Percentiles rank a stretch among this genome's conserved stretches.
phyloP scores from a whole-genome alignment of 129 eudicot species.

The Helianthus annuus region DNA sequence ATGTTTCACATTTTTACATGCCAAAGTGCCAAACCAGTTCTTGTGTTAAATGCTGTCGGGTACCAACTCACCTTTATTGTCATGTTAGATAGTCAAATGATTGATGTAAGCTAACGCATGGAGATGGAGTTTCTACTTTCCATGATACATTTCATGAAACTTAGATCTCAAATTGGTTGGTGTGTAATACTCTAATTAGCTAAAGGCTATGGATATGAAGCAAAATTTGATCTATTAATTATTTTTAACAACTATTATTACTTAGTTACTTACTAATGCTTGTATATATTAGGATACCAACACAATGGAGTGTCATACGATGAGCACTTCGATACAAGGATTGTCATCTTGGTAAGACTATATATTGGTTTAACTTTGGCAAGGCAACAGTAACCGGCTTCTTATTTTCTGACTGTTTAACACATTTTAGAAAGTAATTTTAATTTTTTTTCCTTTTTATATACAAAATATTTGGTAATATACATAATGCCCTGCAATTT shows the following conservation, averaged over 20 bases:
- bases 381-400: neutral
- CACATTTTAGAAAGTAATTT: neutral
- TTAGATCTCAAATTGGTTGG: conserved; percentile 1
- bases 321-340: conserved; percentile 35
- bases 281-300: conserved; percentile 21
- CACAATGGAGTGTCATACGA: conserved; percentile 52
- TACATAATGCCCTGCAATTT: no score
- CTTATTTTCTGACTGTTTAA: conserved; percentile 7
- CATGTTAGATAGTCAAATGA: neutral
- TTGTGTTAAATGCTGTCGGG: neutral
- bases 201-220: neutral
- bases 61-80: neutral
- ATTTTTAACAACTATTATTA: no score
- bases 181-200: neutral
- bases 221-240: neutral
- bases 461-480: no score
- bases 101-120: neutral
- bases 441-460: no score
- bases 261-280: neutral
- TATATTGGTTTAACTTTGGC: conserved; percentile 4
- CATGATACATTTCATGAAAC: neutral
- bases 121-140: neutral
- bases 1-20: neutral
- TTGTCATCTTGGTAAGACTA: conserved; percentile 40
- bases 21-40: no score